These are phyloP conservation scores for Aspergillus calidoustus DNA, from an alignment of 2,329 filamentous ascomycete species.

Conservation along the genomic window DNA sequence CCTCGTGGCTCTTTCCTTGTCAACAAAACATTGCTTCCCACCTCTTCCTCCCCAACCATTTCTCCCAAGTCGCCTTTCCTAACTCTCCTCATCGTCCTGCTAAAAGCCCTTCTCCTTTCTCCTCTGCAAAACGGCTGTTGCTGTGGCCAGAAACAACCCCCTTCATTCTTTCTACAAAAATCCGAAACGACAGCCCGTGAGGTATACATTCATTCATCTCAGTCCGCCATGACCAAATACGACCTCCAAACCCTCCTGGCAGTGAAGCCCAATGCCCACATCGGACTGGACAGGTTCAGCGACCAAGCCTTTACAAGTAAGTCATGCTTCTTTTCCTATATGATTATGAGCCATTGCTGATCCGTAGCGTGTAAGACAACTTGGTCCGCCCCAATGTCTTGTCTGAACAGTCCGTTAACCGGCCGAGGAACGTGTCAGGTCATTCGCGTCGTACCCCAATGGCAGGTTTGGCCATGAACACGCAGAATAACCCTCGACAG, in stretches of 20 bases:
- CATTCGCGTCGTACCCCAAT: conserved; percentile 27
- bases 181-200: not conserved
- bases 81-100: not conserved
- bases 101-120: conserved; percentile 11
- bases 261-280: conserved; percentile 34
- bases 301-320: conserved; percentile 38
- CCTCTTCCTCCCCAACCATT: not conserved
- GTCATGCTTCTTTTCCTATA: conserved; percentile 14
- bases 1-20: conserved; percentile 16
- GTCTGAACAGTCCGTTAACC: conserved; percentile 33
- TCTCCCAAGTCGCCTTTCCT: not conserved
- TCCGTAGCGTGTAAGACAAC: conserved; percentile 27
- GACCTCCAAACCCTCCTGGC: conserved; percentile 43
- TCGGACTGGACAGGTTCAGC: conserved; percentile 33
- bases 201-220: conserved; percentile 14
- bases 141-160: not conserved
- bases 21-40: conserved; percentile 9
- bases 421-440: conserved; percentile 28
- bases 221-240: conserved; percentile 39
- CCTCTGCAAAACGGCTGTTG: not conserved
- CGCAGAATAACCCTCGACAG: conserved; percentile 34
- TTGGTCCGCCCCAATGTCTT: conserved; percentile 29
- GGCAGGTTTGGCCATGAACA: conserved; percentile 19
- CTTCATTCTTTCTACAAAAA: conserved; percentile 10
- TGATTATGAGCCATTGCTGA: not conserved